Evolutionary conservation across 106 monocot species (phyloP), one percentile per base, ranked within the genome.

Genomic region (Allium fistulosum): DNA sequence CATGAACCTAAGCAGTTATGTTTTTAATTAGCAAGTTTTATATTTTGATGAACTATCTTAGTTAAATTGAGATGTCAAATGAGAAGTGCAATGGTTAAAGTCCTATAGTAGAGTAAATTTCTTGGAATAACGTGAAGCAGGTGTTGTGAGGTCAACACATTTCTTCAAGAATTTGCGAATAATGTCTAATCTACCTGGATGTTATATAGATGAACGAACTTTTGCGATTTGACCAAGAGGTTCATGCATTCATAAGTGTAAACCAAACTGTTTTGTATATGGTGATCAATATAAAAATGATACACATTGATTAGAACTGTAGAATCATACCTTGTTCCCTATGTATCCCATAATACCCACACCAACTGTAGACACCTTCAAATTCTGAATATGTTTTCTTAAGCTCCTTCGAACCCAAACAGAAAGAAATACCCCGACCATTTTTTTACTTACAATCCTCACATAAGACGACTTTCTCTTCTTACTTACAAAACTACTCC

Each of bases 311-410:
- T 28, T 28, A 28, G 28, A 28, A 28, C 3, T 3, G 1, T 28
- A 28, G 28, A 28, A 28, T 28, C 28, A 28, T 28, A 28, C 94
- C 86, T 97, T 97, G 86, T 97, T 97, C 18, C 96, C 96, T 57
- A 97, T 88, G 59, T 86, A 97, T 13, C 96, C n/a, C n/a, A 97
- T 97, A 47, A 82, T 83, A 57, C 96, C 96, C 66, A 97, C 96
- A 12, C 96, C 96, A 37, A 97, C 91, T n/a, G 88, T 86, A 13
- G 92, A 88, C 17, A 97, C 86, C 76, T 88, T 92, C 76, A 97
- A 17, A 67, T 92, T 97, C 58, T 86, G 96, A 63, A 97, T 82
- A 72, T 89, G 71, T 62, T 86, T 89, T 26, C 80, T 55, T 52
- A 97, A 62, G 26, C 78, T 68, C 45, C 91, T 74, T 17, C 88